These are phyloP conservation scores for Phaeotremella skinneri DNA, from an alignment of 768 basidiomycete genomes.

Conservation along the genomic window DNA sequence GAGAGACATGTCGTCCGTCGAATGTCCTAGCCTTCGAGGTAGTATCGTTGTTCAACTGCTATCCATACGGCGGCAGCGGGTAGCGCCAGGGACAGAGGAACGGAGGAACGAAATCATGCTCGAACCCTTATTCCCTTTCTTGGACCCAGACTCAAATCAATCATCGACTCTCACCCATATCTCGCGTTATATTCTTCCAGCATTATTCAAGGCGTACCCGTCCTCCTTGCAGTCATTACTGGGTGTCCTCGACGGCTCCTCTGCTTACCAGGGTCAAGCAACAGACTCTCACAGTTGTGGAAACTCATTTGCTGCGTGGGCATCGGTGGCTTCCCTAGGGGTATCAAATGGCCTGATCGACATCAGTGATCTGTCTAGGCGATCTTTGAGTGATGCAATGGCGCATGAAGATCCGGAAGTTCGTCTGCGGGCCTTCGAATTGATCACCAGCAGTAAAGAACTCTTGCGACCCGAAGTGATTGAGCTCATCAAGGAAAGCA, in stretches of 20 bases:
- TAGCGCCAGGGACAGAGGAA: background rate
- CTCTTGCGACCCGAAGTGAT: conserved; percentile 9
- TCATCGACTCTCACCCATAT: conserved; percentile 20
- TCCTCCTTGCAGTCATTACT: conserved; percentile 10
- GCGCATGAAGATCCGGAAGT: conserved; percentile 31
- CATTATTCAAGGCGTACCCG: conserved; percentile 27
- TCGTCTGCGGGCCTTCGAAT: conserved; percentile 30
- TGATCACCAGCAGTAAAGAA: conserved; percentile 27
- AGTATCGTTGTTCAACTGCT: conserved; percentile 27
- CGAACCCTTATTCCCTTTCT: conserved; percentile 22
- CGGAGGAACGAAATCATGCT: conserved; percentile 8
- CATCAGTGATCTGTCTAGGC: conserved; percentile 21
- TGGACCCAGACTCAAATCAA: conserved; percentile 13
- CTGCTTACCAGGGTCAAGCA: background rate
- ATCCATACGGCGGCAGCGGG: background rate
- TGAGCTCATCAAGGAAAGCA: conserved; percentile 25
- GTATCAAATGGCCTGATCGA: conserved; percentile 20
- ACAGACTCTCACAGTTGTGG: background rate
- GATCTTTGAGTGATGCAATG: conserved; percentile 23
- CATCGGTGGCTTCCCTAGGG: conserved; percentile 34
- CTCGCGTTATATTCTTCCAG: conserved; percentile 40
- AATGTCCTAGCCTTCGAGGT: conserved; percentile 18
- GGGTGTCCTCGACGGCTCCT: background rate
- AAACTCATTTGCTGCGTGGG: conserved; percentile 31
- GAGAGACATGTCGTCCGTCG: conserved; percentile 17